Evolutionary conservation across 768 basidiomycete species (phyloP).

Genomic region (Mycena olivaceomarginata): DNA sequence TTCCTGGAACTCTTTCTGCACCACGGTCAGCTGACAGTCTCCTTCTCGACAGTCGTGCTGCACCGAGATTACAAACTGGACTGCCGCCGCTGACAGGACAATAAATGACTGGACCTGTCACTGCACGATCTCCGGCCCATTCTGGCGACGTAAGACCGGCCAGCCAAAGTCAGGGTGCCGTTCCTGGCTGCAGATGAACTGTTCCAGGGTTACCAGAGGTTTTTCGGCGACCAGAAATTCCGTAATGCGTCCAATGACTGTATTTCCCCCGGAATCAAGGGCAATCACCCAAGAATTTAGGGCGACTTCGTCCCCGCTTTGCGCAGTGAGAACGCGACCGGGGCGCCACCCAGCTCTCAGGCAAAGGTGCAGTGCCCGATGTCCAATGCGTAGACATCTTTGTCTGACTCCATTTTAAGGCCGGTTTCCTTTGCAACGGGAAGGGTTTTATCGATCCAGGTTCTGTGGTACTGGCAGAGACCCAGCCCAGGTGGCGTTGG

Average conservation of each 20-base stretch:
- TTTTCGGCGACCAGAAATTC: conserved; percentile 12
- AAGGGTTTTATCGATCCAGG: too few species aligned
- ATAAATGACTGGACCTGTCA: neutral
- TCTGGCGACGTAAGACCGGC: too few species aligned
- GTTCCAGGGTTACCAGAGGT: conserved; percentile 21
- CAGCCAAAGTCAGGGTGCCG: too few species aligned
- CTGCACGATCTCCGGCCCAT: neutral
- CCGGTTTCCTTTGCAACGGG: too few species aligned
- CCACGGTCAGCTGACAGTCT: neutral
- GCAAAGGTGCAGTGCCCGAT: neutral
- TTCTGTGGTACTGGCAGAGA: too few species aligned
- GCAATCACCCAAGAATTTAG: too few species aligned
- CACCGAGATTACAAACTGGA: neutral
- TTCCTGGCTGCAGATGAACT: conserved; percentile 25
- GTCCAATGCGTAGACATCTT: neutral
- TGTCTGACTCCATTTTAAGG: neutral
- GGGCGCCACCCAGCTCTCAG: conserved; percentile 16
- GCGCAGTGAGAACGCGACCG: conserved; percentile 1
- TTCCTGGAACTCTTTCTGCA: neutral
- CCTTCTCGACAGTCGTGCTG: conserved; percentile 1
- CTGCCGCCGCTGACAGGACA: neutral
- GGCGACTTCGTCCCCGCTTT: too few species aligned
- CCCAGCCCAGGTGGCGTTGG: conserved; percentile 38
- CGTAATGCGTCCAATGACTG: neutral
- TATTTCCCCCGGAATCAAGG: neutral